Conservation (phyloP, 2,329 filamentous ascomycete genomes). For the Achaetomium macrosporum region DNA sequence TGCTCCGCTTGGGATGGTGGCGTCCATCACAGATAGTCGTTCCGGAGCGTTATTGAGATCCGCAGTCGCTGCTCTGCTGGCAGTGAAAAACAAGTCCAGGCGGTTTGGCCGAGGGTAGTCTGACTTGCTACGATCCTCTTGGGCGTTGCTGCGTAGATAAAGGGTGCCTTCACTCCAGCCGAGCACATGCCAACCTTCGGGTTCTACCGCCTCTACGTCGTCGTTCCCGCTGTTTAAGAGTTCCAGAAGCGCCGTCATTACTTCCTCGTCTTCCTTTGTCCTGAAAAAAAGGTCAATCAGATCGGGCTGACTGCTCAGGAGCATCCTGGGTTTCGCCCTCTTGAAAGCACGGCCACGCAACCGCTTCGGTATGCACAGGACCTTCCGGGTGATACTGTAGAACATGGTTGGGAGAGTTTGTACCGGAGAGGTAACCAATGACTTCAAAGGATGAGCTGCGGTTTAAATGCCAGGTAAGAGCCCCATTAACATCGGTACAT, state of each 20-base stretch:
- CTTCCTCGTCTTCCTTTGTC: background rate
- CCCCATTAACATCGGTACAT: no score
- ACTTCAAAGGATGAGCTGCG: no score
- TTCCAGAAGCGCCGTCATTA: background rate
- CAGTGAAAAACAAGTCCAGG: no score
- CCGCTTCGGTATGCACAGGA: background rate
- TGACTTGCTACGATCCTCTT: no score
- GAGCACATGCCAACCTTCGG: background rate
- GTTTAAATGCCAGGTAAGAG: no score
- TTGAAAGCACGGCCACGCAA: background rate
- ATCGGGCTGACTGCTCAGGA: background rate
- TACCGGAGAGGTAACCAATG: no score
- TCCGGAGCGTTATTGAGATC: no score
- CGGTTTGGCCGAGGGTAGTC: no score
- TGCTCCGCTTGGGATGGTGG: no score
- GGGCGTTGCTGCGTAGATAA: background rate
- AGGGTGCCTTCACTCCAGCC: background rate
- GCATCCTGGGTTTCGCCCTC: background rate
- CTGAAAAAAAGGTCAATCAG: background rate
- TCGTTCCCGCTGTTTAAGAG: background rate
- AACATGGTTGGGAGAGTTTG: background rate
- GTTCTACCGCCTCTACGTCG: background rate
- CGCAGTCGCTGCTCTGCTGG: no score
- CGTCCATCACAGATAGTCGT: no score
- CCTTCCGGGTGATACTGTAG: background rate